Percentiles rank a stretch among this genome's conserved stretches.
Evolutionary conservation across 2,329 filamentous ascomycete genomes (phyloP).

Genomic region (Claviceps pazoutovae): DNA sequence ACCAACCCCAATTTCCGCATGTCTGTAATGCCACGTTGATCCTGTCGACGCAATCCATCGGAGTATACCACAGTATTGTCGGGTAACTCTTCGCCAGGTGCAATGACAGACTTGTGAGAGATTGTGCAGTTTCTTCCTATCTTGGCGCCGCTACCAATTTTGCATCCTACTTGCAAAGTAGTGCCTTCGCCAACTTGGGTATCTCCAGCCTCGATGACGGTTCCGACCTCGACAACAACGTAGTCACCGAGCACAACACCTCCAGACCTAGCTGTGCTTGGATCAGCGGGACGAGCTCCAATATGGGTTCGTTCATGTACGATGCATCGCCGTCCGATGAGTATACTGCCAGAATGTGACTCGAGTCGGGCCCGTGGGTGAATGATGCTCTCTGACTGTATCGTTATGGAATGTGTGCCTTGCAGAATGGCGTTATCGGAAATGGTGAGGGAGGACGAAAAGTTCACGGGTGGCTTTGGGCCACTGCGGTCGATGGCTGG

Average conservation of each 20-base stretch:
- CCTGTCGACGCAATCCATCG: slow-evolving; percentile 41
- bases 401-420: slow-evolving; percentile 64
- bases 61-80: slow-evolving; percentile 60
- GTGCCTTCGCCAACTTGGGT: slow-evolving; percentile 48
- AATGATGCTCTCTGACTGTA: slow-evolving; percentile 66
- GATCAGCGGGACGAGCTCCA: slow-evolving; percentile 27
- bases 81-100: slow-evolving; percentile 42
- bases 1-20: slow-evolving; percentile 49
- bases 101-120: slow-evolving; percentile 47
- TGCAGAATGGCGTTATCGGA: slow-evolving; percentile 48
- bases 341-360: slow-evolving; percentile 64
- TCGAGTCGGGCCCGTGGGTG: slow-evolving; percentile 75
- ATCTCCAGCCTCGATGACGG: slow-evolving; percentile 46
- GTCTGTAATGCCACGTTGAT: slow-evolving; percentile 47
- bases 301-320: slow-evolving; percentile 56
- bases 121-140: slow-evolving; percentile 60
- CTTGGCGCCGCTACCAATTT: slow-evolving; percentile 44
- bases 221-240: slow-evolving; percentile 46
- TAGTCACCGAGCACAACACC: slow-evolving; percentile 47
- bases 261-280: slow-evolving; percentile 16
- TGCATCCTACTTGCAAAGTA: slow-evolving; percentile 43
- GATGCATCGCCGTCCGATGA: slow-evolving; percentile 68
- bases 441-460: slow-evolving; percentile 46
- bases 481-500: slow-evolving; percentile 37
- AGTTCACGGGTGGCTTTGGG: slow-evolving; percentile 46